Evolutionary conservation across 2,329 filamentous ascomycete species (phyloP).

Genomic region (Colletotrichum sp.): DNA sequence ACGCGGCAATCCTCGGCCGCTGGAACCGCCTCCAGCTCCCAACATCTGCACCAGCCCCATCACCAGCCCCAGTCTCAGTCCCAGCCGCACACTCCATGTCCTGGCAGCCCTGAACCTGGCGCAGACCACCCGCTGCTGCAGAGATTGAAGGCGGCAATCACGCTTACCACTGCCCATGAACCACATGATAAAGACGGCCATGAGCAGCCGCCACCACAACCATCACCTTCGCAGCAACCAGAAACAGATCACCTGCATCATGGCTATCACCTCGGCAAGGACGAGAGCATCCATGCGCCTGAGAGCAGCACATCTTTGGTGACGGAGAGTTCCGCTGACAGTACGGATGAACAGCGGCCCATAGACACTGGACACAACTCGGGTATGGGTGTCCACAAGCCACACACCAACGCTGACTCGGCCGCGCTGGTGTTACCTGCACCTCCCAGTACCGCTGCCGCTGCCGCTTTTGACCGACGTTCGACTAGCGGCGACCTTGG

Average conservation of each 20-base stretch:
- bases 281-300: not conserved
- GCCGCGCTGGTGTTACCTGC: not conserved
- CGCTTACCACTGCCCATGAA: not conserved
- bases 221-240: slow-evolving; percentile 16
- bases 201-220: not conserved
- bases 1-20: slow-evolving; percentile 20
- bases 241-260: slow-evolving; percentile 10
- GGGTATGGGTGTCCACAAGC: slow-evolving; percentile 8
- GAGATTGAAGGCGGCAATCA: slow-evolving; percentile 17
- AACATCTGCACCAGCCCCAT: slow-evolving; percentile 4
- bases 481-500: slow-evolving; percentile 18
- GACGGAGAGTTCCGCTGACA: slow-evolving; percentile 16
- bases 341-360: slow-evolving; percentile 1
- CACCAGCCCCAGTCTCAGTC: slow-evolving; percentile 3
- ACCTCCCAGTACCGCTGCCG: slow-evolving; percentile 14
- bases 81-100: slow-evolving; percentile 4
- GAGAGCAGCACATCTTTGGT: slow-evolving; percentile 7
- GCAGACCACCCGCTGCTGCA: slow-evolving; percentile 1
- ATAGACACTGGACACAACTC: slow-evolving; percentile 7
- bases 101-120: slow-evolving; percentile 3
- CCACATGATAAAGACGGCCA: not conserved
- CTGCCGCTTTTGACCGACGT: slow-evolving; percentile 19
- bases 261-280: not conserved
- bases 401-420: slow-evolving; percentile 10
- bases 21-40: slow-evolving; percentile 13